A percentile compares a stretch with the other conserved stretches of the same genome.
phyloP scores from a whole-genome alignment of 2,329 filamentous ascomycete species.

The Cladosporium sp. region DNA sequence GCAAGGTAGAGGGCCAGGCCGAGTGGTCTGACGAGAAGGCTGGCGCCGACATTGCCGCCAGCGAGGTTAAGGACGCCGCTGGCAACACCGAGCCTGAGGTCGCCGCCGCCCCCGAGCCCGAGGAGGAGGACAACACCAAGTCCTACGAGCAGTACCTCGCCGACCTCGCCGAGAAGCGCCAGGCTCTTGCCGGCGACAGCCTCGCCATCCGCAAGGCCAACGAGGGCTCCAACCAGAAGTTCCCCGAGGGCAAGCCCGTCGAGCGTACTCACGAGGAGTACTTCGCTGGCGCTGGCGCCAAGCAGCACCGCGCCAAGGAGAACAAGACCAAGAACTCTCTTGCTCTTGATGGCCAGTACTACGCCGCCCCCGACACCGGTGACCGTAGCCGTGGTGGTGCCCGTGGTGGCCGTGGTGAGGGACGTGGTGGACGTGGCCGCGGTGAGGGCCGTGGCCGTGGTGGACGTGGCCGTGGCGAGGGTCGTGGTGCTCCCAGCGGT shows the following conservation, averaged over 20 bases:
- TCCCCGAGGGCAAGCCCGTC: slow-evolving; percentile 76
- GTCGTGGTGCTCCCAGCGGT: slow-evolving; percentile 28
- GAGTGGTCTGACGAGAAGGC: slow-evolving; percentile 91
- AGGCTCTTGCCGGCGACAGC: slow-evolving; percentile 62
- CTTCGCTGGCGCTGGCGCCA: slow-evolving; percentile 71
- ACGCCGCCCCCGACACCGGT: slow-evolving; percentile 56
- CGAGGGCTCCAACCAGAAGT: slow-evolving; percentile 94
- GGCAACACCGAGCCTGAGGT: slow-evolving; percentile 44
- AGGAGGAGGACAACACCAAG: slow-evolving; percentile 77
- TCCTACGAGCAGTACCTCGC: slow-evolving; percentile 87
- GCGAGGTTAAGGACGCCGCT: slow-evolving; percentile 71
- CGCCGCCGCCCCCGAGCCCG: slow-evolving; percentile 35
- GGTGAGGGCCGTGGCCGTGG: slow-evolving; percentile 39
- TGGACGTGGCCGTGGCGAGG: slow-evolving; percentile 27
- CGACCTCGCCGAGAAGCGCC: slow-evolving; percentile 72
- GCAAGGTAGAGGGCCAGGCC: slow-evolving; percentile 69
- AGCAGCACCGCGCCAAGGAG: slow-evolving; percentile 80
- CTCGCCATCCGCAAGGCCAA: slow-evolving; percentile 84
- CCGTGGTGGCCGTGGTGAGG: slow-evolving; percentile 51
- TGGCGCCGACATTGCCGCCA: slow-evolving; percentile 83
- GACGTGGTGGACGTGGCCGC: slow-evolving; percentile 30
- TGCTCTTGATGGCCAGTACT: slow-evolving; percentile 76
- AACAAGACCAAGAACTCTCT: slow-evolving; percentile 88
- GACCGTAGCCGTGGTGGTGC: slow-evolving; percentile 48
- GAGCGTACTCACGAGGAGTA: slow-evolving; percentile 64